Conservation (phyloP, 2,329 filamentous ascomycete species). For the Paraphoma sp. region DNA sequence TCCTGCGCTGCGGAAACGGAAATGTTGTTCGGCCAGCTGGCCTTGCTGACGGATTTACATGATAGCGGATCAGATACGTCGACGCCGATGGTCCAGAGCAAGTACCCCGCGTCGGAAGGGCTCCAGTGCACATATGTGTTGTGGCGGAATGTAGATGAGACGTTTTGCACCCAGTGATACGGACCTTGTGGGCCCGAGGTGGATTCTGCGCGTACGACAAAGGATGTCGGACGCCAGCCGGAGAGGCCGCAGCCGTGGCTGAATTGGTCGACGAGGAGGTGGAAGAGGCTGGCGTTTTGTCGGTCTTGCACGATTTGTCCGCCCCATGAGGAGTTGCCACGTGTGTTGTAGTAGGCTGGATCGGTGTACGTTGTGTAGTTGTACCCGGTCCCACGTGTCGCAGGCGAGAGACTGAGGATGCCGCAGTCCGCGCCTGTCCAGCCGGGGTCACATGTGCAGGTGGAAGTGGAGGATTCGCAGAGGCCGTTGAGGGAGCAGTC, state of each 20-base stretch:
- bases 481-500: conserved; percentile 53
- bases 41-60: conserved; percentile 13
- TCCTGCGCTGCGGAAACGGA: conserved; percentile 19
- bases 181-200: conserved; percentile 53
- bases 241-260: conserved; percentile 54
- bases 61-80: conserved; percentile 32
- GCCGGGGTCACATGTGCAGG: conserved; percentile 48
- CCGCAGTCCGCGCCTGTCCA: conserved; percentile 56
- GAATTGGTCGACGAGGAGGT: conserved; percentile 57
- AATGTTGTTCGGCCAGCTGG: conserved; percentile 25
- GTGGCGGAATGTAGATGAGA: conserved; percentile 55
- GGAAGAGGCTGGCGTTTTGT: conserved; percentile 47
- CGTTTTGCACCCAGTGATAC: conserved; percentile 50
- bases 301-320: conserved; percentile 56
- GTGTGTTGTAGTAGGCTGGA: conserved; percentile 15
- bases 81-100: conserved; percentile 56
- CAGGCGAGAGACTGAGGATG: conserved; percentile 54
- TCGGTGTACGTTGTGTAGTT: conserved; percentile 49
- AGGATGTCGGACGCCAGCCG: conserved; percentile 57
- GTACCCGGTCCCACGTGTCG: conserved; percentile 52
- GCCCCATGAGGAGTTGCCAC: conserved; percentile 57
- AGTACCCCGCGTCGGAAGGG: conserved; percentile 51
- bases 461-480: conserved; percentile 25
- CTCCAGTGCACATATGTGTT: conserved; percentile 57
- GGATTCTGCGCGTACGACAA: conserved; percentile 56